Evolutionary conservation across 2,329 filamentous ascomycete species (phyloP).

Genomic region (Epichloe gansuensis): DNA sequence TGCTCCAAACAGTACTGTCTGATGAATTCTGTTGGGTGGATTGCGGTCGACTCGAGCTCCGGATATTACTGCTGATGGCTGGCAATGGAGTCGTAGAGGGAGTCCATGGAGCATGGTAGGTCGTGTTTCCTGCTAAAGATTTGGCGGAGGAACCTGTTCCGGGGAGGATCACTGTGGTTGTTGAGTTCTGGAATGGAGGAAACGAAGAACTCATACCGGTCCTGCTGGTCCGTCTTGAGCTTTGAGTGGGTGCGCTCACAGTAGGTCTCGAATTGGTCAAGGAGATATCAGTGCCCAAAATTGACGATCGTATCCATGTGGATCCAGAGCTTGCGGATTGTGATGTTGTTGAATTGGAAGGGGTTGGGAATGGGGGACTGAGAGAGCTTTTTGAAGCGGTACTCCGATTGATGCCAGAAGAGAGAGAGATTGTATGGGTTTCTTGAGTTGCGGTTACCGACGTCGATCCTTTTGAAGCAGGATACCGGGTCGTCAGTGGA

Average conservation of each 20-base stretch:
- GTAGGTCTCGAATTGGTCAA: background rate
- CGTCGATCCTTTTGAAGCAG: background rate
- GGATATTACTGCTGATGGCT: background rate
- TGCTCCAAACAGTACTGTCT: background rate
- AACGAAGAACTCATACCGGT: background rate
- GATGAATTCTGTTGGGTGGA: background rate
- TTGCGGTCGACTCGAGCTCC: background rate
- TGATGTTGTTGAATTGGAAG: background rate
- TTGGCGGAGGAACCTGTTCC: background rate
- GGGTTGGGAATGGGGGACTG: background rate
- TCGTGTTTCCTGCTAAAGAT: background rate
- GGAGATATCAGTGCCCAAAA: background rate
- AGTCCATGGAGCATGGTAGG: slow-evolving; percentile 1
- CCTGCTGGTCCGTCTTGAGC: background rate
- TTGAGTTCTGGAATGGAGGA: slow-evolving; percentile 4
- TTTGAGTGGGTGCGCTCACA: background rate
- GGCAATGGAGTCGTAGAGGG: background rate
- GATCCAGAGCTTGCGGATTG: background rate
- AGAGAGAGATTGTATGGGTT: background rate
- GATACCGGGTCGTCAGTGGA: background rate
- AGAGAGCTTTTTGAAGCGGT: background rate
- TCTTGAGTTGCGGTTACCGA: background rate
- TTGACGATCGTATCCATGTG: slow-evolving; percentile 1
- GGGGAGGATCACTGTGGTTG: slow-evolving; percentile 11
- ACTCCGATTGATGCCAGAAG: background rate